These are phyloP conservation scores for Globisporangium carolinianum DNA, from an alignment of 352 stramenopile species.

Conservation along the genomic window DNA sequence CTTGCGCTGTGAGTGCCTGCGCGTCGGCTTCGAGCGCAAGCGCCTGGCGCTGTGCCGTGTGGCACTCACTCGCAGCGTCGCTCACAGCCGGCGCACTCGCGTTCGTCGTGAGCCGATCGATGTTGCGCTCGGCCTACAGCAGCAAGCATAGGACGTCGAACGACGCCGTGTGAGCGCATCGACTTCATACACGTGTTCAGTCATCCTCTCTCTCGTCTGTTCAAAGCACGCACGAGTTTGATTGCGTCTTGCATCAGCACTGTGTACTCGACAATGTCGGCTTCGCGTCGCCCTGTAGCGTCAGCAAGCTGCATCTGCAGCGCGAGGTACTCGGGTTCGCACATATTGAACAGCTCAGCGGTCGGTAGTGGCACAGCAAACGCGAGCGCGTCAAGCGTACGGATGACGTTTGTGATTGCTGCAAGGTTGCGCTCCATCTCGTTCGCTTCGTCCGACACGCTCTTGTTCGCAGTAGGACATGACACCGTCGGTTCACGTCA, in stretches of 20 bases:
- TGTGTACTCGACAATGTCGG: slow-evolving; percentile 24
- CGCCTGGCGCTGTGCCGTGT: slow-evolving; percentile 21
- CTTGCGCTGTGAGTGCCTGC: slow-evolving; percentile 18
- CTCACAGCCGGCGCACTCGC: slow-evolving; percentile 24
- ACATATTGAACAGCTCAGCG: slow-evolving; percentile 23
- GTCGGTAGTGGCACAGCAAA: slow-evolving; percentile 26
- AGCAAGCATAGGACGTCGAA: neutral
- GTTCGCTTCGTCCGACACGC: slow-evolving; percentile 39
- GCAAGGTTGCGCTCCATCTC: slow-evolving; percentile 40
- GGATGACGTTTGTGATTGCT: slow-evolving; percentile 41
- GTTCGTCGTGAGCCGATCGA: slow-evolving; percentile 21
- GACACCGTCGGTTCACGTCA: too few relatives aligned
- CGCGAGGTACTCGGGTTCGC: slow-evolving; percentile 36
- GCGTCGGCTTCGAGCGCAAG: slow-evolving; percentile 24
- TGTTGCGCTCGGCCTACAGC: slow-evolving; percentile 3
- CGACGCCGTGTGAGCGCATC: neutral
- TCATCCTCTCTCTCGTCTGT: neutral
- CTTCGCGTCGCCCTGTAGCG: slow-evolving; percentile 18
- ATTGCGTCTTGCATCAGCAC: slow-evolving; percentile 15
- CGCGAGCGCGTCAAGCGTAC: slow-evolving; percentile 22
- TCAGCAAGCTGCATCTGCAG: slow-evolving; percentile 28
- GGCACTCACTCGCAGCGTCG: slow-evolving; percentile 22
- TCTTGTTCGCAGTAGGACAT: slow-evolving; percentile 9
- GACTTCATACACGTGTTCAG: neutral
- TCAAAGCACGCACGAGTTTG: slow-evolving; percentile 7